A percentile compares a stretch with the other conserved stretches of the same genome.
Evolutionary conservation across 139 green algal species (phyloP).

Genomic region (Chlamydomonas schloesseri): DNA sequence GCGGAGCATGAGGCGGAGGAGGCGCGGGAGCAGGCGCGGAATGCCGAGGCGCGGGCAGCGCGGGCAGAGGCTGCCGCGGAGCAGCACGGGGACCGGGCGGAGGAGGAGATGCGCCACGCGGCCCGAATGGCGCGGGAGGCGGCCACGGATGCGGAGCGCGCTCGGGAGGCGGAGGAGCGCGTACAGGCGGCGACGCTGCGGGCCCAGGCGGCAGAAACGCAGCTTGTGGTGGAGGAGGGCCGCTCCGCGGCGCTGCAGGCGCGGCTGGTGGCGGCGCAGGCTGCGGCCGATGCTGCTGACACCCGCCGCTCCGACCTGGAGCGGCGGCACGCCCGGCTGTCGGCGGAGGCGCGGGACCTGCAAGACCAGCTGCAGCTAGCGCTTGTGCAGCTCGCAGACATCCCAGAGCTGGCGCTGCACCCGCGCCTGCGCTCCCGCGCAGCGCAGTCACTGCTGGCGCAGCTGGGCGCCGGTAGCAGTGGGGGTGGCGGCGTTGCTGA

Average conservation of each 20-base stretch:
- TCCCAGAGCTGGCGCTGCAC: background rate
- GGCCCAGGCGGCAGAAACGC: conserved; percentile 27
- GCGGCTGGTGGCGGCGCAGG: background rate
- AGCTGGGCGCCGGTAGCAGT: background rate
- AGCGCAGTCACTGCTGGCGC: background rate
- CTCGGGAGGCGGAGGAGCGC: conserved; percentile 11
- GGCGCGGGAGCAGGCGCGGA: background rate
- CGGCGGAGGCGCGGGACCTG: conserved; percentile 29
- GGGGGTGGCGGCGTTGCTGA: background rate
- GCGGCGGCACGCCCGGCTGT: background rate
- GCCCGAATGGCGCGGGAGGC: conserved; percentile 6
- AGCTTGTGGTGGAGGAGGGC: background rate
- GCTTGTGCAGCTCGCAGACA: conserved; percentile 38
- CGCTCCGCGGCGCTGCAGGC: background rate
- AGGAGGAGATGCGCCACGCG: conserved; percentile 21
- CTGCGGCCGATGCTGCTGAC: background rate
- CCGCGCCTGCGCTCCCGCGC: background rate
- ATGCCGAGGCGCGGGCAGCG: background rate
- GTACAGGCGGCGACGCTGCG: background rate
- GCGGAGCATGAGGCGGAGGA: conserved; percentile 3
- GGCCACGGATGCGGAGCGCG: conserved; percentile 7
- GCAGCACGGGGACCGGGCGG: conserved; percentile 10
- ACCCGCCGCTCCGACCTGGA: background rate
- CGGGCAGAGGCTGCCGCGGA: background rate
- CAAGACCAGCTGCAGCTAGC: conserved; percentile 36